phyloP scores from a whole-genome alignment of 2,329 filamentous ascomycete genomes.

The Leptographium flavum region DNA sequence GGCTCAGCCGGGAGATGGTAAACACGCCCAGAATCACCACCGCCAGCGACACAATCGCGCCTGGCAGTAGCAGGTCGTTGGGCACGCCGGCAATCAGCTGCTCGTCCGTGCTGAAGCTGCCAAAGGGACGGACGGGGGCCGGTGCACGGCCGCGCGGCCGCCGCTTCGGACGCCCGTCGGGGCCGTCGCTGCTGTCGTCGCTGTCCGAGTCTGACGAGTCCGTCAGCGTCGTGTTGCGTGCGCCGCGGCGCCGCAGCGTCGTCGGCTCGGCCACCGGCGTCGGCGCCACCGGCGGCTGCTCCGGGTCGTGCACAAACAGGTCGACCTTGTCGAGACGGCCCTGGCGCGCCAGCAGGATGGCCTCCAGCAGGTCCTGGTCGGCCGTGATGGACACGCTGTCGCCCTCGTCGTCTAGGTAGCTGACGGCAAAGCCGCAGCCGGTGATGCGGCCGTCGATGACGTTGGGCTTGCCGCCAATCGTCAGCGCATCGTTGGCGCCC shows the following conservation, averaged over 20 bases:
- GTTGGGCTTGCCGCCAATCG: slow-evolving; percentile 65
- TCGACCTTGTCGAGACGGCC: slow-evolving; percentile 83
- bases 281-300: slow-evolving; percentile 65
- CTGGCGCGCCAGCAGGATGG: slow-evolving; percentile 69
- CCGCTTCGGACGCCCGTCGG: slow-evolving; percentile 16
- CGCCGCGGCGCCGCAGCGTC: slow-evolving; percentile 27
- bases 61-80: slow-evolving; percentile 84
- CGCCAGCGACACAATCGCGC: slow-evolving; percentile 87
- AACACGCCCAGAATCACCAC: slow-evolving; percentile 92
- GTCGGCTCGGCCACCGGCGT: slow-evolving; percentile 24
- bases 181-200: slow-evolving; percentile 34
- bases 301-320: slow-evolving; percentile 87
- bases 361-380: slow-evolving; percentile 82
- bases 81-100: slow-evolving; percentile 84
- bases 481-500: slow-evolving; percentile 56
- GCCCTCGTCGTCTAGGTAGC: slow-evolving; percentile 93
- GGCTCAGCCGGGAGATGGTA: slow-evolving; percentile 58
- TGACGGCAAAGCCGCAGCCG: slow-evolving; percentile 73
- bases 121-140: slow-evolving; percentile 13
- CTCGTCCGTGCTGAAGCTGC: slow-evolving; percentile 23
- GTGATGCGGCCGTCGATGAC: slow-evolving; percentile 73
- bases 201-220: slow-evolving; percentile 34
- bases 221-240: neutral
- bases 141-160: slow-evolving; percentile 30
- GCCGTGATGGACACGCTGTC: slow-evolving; percentile 96